These are phyloP conservation scores for Plasmodium gallinaceum DNA, from an alignment of 169 alveolate genomes.

Conservation along the genomic window DNA sequence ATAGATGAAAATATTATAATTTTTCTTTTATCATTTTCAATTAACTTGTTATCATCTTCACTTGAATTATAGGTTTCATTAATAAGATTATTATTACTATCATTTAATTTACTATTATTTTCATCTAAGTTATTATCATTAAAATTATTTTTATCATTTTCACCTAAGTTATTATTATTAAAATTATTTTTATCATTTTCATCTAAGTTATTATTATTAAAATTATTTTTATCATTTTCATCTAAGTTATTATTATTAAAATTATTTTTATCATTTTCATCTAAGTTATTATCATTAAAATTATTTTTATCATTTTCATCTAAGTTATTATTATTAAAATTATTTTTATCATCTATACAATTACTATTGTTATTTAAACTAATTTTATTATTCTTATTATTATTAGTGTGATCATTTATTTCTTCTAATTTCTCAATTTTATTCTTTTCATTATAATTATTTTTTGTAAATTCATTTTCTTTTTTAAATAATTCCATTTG, in stretches of 20 bases:
- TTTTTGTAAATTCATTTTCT: no score
- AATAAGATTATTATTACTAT: background rate
- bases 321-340: background rate
- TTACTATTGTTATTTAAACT: no score
- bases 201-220: no score
- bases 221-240: no score
- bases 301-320: background rate
- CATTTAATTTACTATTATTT: background rate
- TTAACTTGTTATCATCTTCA: slow-evolving; percentile 20
- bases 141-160: background rate
- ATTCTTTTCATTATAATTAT: no score
- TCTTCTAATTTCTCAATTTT: no score
- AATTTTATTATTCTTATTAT: no score
- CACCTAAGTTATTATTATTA: background rate
- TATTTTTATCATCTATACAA: no score
- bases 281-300: background rate
- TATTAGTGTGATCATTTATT: no score
- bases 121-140: background rate
- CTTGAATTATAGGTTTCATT: background rate
- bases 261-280: background rate
- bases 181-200: no score
- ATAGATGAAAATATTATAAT: slow-evolving; percentile 50
- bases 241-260: background rate
- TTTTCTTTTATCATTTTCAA: slow-evolving; percentile 29
- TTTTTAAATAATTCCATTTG: no score